A percentile compares a stretch with the other conserved stretches of the same genome.
These are phyloP conservation scores for Zea luxurians DNA, from an alignment of 176 grass and related monocot species.

Conservation along the genomic window DNA sequence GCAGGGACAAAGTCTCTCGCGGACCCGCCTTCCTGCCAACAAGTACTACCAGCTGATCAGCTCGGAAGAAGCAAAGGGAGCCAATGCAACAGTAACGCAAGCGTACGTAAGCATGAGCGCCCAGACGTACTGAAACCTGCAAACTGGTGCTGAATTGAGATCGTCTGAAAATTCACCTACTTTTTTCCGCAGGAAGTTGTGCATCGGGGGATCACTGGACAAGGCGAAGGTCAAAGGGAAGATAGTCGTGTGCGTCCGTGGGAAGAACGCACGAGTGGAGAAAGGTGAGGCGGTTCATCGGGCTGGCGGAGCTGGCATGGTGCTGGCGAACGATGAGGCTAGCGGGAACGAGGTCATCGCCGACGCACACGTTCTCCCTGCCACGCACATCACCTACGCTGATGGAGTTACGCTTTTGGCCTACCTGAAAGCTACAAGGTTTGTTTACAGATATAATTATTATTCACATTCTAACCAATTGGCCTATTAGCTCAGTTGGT, in stretches of 20 bases:
- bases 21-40: constrained; percentile 37
- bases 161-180: not conserved
- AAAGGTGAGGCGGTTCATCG: constrained; percentile 64
- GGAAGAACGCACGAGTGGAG: constrained; percentile 68
- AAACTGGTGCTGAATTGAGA: not conserved
- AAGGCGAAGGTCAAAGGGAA: constrained; percentile 56
- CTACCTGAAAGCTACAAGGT: constrained; percentile 53
- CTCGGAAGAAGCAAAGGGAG: constrained; percentile 49
- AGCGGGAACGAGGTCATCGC: constrained; percentile 87
- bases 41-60: constrained; percentile 67
- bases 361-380: constrained; percentile 90
- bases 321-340: constrained; percentile 60
- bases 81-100: constrained; percentile 32
- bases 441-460: accelerated
- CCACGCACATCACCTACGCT: constrained; percentile 71
- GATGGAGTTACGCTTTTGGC: constrained; percentile 44
- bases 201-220: constrained; percentile 56
- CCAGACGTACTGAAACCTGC: not conserved
- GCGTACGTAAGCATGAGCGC: constrained; percentile 61
- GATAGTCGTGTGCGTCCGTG: constrained; percentile 77
- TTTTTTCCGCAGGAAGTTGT: constrained; percentile 49
- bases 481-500: constrained; percentile 80
- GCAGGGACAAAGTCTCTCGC: constrained; percentile 83
- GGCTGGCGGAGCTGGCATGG: constrained; percentile 61
- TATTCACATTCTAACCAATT: accelerated